Evolutionary conservation across 805 yeast species (phyloP), one percentile per base, ranked within the genome.

Genomic region (Helenozyma baotianmanensis): DNA sequence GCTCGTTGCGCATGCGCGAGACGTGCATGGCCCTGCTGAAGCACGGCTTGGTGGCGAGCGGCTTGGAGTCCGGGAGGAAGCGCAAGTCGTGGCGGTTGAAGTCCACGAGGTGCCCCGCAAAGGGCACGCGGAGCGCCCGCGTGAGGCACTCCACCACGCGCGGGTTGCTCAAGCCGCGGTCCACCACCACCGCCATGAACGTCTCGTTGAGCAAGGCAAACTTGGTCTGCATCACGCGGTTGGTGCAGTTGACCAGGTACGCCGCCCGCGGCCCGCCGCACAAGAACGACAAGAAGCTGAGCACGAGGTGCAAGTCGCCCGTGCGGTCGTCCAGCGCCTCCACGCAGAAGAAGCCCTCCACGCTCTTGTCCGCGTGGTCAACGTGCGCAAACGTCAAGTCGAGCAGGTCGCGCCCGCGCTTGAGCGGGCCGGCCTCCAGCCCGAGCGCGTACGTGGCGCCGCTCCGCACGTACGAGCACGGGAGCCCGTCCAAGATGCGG

Each of bases 21-120:
- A 23, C 25, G 23, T 21, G 25, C 11, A 28, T 23, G 14, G 38
- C 14, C 4, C 27, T 2, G 14, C 16, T 26, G 33, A 29, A 18
- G 10, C 26, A 10, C 16, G 29, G 15, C 14, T 29, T 27, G 9
- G 40, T 23, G 6, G 32, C 4, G 21, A 9, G 9, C 9, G 21
- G 22, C 7, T 23, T n/a, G 8, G 31, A 4, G 3, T 28, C 25
- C 4, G 25, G 26, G 19, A 38, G 18, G 30, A 61, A 62, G 24
- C 70, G 46, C 29, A 66, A 47, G 42, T 66, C 72, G 31, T 54
- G 45, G 4, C 50, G 45, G 26, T 58, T 54, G 39, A 66, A 65
- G 39, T 66, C 68, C 11, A 65, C 41, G 14, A 60, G 38, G 5
- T 46, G 36, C 2, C 72, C 72, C 6, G 26, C n/a, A n/a, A 47